Conservation (phyloP, 2,329 filamentous ascomycete species). For the Didymella segeticola region DNA sequence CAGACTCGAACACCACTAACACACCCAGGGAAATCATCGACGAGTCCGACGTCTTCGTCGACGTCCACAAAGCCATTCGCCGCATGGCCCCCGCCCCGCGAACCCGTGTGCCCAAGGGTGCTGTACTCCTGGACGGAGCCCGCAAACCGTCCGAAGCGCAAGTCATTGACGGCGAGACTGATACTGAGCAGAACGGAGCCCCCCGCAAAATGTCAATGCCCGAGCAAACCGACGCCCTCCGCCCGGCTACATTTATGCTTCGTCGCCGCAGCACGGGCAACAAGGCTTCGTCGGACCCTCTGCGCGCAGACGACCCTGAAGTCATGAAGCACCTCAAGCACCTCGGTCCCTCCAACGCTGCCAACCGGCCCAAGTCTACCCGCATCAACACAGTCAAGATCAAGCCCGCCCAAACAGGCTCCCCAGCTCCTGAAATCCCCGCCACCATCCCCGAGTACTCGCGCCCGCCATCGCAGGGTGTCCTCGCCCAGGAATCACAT, state of each 20-base stretch:
- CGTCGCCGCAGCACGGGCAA: constrained; percentile 55
- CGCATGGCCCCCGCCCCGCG: constrained; percentile 85
- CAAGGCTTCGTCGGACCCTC: constrained; percentile 44
- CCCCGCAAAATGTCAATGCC: constrained; percentile 42
- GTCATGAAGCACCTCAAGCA: constrained; percentile 67
- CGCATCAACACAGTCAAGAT: constrained; percentile 70
- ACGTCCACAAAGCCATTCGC: constrained; percentile 97
- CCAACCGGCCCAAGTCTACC: constrained; percentile 65
- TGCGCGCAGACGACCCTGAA: constrained; percentile 61
- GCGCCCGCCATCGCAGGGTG: constrained; percentile 29
- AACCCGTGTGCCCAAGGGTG: constrained; percentile 67
- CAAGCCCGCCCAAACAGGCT: constrained; percentile 65
- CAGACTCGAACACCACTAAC: constrained; percentile 10
- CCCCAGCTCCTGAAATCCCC: constrained; percentile 65
- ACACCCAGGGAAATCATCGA: constrained; percentile 87
- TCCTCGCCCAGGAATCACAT: constrained; percentile 32
- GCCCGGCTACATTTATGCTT: constrained; percentile 52
- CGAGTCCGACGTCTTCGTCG: constrained; percentile 97
- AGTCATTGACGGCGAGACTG: constrained; percentile 24
- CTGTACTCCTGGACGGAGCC: constrained; percentile 56
- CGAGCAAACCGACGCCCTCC: constrained; percentile 38
- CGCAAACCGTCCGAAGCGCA: constrained; percentile 34
- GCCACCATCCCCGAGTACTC: constrained; percentile 53
- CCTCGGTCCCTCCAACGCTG: constrained; percentile 69
- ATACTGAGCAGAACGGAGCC: constrained; percentile 24